A percentile compares a stretch with the other conserved stretches of the same genome.
Evolutionary conservation across 139 green algal species (phyloP).

Genomic region (Micromonas commoda): DNA sequence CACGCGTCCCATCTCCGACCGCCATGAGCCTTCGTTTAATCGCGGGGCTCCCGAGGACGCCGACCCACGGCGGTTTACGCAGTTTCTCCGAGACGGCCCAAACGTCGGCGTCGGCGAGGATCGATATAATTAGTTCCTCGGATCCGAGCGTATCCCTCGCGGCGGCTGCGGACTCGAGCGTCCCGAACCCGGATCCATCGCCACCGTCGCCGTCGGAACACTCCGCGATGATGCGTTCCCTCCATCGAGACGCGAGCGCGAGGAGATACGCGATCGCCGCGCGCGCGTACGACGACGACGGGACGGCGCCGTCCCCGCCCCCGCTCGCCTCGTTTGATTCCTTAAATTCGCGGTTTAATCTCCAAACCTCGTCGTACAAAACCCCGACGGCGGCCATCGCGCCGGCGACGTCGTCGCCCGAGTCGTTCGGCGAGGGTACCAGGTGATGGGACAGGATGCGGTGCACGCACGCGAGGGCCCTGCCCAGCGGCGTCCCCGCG

Average conservation of each 20-base stretch:
- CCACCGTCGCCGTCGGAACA: neutral
- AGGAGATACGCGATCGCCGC: neutral
- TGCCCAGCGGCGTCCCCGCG: no score
- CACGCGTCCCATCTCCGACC: no score
- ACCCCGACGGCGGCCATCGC: neutral
- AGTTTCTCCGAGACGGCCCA: neutral
- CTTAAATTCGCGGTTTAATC: neutral
- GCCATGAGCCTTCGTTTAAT: no score
- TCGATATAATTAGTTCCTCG: neutral
- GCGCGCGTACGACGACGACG: neutral
- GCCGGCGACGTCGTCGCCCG: neutral
- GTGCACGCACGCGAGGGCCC: no score
- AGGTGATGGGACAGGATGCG: neutral
- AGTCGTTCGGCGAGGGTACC: no score
- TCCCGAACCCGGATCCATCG: neutral
- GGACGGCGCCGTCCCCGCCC: no score
- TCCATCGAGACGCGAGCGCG: neutral
- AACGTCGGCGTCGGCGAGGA: neutral
- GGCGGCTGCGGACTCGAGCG: neutral
- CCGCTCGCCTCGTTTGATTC: no score
- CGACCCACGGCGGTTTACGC: neutral
- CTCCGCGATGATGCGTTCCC: neutral
- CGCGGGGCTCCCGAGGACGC: neutral
- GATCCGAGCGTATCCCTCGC: neutral
- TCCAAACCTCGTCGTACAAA: slow-evolving; percentile 11